Evolutionary conservation across 306 rosid genomes (phyloP).

Genomic region (Arachis stenosperma): DNA sequence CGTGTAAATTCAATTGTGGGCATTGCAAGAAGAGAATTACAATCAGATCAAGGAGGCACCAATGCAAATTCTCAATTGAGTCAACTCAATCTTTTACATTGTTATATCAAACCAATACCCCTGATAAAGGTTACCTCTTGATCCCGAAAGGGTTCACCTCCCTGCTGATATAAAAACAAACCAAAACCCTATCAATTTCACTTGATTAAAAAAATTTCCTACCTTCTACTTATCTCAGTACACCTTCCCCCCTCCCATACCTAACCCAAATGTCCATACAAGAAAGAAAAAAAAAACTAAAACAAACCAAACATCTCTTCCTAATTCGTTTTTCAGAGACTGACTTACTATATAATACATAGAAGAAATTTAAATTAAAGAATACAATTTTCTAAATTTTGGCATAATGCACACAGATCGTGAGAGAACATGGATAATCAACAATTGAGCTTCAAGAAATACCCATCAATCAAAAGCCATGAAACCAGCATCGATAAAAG

Average conservation of each 20-base stretch:
- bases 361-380: background rate
- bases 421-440: background rate
- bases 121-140: background rate
- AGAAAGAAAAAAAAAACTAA: background rate
- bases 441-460: background rate
- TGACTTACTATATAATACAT: background rate
- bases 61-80: too few species aligned
- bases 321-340: background rate
- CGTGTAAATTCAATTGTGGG: slow-evolving; percentile 1
- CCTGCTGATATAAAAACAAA: slow-evolving; percentile 12
- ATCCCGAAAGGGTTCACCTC: slow-evolving; percentile 18
- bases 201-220: slow-evolving; percentile 9
- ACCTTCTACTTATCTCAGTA: background rate
- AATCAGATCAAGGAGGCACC: background rate
- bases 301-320: slow-evolving; percentile 7
- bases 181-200: slow-evolving; percentile 25
- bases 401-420: background rate
- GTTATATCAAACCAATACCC: slow-evolving; percentile 5
- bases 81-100: background rate
- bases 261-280: slow-evolving; percentile 3
- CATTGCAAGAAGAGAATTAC: slow-evolving; percentile 1
- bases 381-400: background rate
- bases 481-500: slow-evolving; percentile 21
- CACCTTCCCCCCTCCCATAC: background rate
- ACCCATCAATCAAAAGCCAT: slow-evolving; percentile 11